Conservation (phyloP, 1,284 basidiomycete species). For the Tremellales sp. region DNA sequence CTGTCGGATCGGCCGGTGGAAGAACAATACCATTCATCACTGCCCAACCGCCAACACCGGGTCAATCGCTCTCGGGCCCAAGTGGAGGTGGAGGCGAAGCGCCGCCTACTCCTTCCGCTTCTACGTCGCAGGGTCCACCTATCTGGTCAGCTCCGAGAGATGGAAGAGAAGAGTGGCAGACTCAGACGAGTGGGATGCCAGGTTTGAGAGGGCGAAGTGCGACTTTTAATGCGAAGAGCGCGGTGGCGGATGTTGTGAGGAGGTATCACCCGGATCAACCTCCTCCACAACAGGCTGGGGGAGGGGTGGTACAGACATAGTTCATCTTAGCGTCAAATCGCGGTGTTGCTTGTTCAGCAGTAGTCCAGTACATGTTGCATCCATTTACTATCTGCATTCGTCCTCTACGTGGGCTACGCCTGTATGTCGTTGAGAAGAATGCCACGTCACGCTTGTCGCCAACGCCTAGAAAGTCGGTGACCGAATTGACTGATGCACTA, state of each 20-base stretch:
- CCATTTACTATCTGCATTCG: too few relatives aligned
- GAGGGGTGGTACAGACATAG: too few relatives aligned
- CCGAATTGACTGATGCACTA: too few relatives aligned
- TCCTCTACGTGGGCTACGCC: too few relatives aligned
- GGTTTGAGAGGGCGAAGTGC: constrained; percentile 29
- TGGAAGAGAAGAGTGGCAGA: neutral
- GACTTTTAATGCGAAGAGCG: constrained; percentile 45
- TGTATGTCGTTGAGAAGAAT: neutral
- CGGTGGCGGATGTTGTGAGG: constrained; percentile 44
- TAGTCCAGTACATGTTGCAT: too few relatives aligned
- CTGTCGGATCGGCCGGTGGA: neutral
- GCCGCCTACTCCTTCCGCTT: neutral
- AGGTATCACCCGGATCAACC: constrained; percentile 19
- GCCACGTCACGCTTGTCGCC: neutral
- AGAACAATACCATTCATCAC: neutral
- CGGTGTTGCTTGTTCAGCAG: too few relatives aligned
- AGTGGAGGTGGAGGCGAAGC: neutral
- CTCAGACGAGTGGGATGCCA: neutral
- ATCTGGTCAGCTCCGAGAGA: neutral
- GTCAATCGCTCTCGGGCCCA: neutral
- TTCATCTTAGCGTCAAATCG: too few relatives aligned
- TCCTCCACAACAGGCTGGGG: too few relatives aligned
- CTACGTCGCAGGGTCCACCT: constrained; percentile 8
- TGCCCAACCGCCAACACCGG: neutral
- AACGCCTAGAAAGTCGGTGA: too few relatives aligned